Conservation (phyloP, 345 rosid genomes). For the Pseudoturritis turrita region DNA sequence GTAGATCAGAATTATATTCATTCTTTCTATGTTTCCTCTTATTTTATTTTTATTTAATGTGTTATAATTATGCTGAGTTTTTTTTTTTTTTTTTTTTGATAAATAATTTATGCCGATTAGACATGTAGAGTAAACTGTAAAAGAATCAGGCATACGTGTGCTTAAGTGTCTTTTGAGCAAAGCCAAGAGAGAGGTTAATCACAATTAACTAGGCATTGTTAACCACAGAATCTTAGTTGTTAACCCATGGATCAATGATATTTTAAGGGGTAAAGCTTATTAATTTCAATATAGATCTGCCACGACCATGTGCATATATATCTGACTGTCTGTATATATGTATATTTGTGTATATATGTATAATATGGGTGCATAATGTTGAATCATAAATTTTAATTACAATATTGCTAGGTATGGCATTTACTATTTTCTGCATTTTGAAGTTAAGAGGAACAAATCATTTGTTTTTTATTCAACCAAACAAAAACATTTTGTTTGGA, state of each 20-base stretch:
- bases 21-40: slow-evolving; percentile 1
- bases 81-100: background rate
- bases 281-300: background rate
- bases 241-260: slow-evolving; percentile 6
- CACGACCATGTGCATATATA: slow-evolving; percentile 18
- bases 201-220: slow-evolving; percentile 26
- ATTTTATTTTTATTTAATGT: background rate
- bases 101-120: background rate
- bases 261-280: background rate
- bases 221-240: slow-evolving; percentile 14
- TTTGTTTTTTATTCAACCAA: background rate
- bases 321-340: background rate
- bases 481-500: background rate
- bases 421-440: background rate
- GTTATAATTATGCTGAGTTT: background rate
- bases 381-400: background rate
- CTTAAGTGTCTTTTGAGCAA: slow-evolving; percentile 21
- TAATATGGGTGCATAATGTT: background rate
- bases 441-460: background rate
- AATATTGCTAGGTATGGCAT: background rate
- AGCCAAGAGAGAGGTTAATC: slow-evolving; percentile 17
- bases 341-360: background rate
- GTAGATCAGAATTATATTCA: slow-evolving; percentile 10
- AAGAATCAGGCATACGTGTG: background rate
- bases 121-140: background rate